Evolutionary conservation across 192 early-diverging fungal genomes (phyloP).

Genomic region (Entomortierella parvispora): DNA sequence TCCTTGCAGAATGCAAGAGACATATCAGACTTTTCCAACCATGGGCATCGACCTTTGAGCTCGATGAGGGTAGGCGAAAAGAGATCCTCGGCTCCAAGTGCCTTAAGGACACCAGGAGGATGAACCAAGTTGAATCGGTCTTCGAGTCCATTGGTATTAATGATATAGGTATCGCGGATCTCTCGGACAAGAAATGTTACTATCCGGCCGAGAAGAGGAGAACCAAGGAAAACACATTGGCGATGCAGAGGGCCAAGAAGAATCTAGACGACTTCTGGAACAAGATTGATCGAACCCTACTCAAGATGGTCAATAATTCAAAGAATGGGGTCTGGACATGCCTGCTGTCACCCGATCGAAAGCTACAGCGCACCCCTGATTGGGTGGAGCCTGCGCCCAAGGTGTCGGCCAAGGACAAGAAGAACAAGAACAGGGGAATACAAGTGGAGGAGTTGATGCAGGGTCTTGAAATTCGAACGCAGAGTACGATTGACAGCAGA

Average conservation of each 20-base stretch:
- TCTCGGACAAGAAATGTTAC: conserved; percentile 25
- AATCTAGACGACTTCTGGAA: conserved; percentile 31
- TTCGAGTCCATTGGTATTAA: neutral
- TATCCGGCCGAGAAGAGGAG: conserved; percentile 37
- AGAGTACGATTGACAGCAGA: conserved; percentile 10
- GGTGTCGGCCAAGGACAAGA: conserved; percentile 7
- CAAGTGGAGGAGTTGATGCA: conserved; percentile 5
- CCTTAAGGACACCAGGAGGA: conserved; percentile 20
- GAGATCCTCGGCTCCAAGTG: neutral
- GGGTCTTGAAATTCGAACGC: conserved; percentile 10
- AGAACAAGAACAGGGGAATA: conserved; percentile 8
- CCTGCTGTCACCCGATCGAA: conserved; percentile 14
- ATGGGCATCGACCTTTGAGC: conserved; percentile 37
- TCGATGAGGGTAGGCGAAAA: neutral
- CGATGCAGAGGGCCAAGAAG: conserved; percentile 27
- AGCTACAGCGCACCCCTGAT: conserved; percentile 30
- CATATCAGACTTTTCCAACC: conserved; percentile 30
- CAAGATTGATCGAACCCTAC: conserved; percentile 8
- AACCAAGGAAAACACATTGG: conserved; percentile 40
- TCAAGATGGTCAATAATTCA: conserved; percentile 4
- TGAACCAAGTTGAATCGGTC: conserved; percentile 12
- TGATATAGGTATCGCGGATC: conserved; percentile 6
- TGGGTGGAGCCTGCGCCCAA: conserved; percentile 27
- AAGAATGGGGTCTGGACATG: conserved; percentile 8
- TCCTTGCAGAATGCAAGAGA: conserved; percentile 26